A percentile compares a stretch with the other conserved stretches of the same genome.
phyloP scores from a whole-genome alignment of 805 yeast genomes.

The Candida glaebosa region DNA sequence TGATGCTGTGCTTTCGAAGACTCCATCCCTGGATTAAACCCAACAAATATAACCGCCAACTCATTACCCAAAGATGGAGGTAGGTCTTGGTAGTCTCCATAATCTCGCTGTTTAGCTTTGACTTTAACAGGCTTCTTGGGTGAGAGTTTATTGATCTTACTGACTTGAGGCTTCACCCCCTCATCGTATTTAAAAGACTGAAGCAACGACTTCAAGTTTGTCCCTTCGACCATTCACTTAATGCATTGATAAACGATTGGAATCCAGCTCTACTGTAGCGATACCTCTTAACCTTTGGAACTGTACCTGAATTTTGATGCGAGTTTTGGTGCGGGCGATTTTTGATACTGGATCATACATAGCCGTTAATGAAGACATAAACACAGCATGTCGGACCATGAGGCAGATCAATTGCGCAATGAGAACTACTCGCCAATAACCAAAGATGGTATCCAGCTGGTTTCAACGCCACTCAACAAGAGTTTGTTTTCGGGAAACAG shows the following conservation, averaged over 20 bases:
- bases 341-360: too few relatives aligned
- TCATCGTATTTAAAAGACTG: slow-evolving; percentile 13
- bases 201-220: slow-evolving; percentile 9
- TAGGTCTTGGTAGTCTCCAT: slow-evolving; percentile 17
- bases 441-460: slow-evolving; percentile 10
- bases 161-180: background rate
- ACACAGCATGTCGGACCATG: too few relatives aligned
- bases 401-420: background rate
- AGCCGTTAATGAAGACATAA: too few relatives aligned
- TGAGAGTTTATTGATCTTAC: slow-evolving; percentile 6
- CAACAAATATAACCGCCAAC: slow-evolving; percentile 52
- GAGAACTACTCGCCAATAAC: slow-evolving; percentile 10
- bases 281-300: too few relatives aligned
- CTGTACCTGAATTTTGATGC: too few relatives aligned
- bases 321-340: too few relatives aligned
- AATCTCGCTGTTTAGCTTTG: background rate
- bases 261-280: background rate
- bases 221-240: slow-evolving; percentile 5
- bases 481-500: background rate
- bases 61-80: slow-evolving; percentile 27
- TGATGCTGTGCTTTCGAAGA: slow-evolving; percentile 63
- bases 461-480: slow-evolving; percentile 18
- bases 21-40: slow-evolving; percentile 68
- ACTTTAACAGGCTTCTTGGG: slow-evolving; percentile 3
- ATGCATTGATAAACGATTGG: background rate